These are phyloP conservation scores for Polychaeton citri DNA, from an alignment of 2,329 filamentous ascomycete species.

Conservation along the genomic window DNA sequence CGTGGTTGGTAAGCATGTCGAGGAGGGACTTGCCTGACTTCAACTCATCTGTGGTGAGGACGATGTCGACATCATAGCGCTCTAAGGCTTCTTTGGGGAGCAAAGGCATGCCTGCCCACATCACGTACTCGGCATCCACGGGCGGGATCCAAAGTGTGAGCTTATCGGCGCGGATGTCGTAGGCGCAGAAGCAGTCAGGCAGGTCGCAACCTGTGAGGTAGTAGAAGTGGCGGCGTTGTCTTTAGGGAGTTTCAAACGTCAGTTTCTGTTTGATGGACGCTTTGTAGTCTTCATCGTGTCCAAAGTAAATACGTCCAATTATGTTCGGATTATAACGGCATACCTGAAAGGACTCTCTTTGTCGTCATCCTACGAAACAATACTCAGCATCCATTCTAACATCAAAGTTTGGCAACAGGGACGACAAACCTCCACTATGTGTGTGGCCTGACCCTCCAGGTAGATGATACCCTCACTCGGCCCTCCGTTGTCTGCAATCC, in stretches of 20 bases:
- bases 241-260: constrained; percentile 3
- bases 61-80: constrained; percentile 44
- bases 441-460: constrained; percentile 70
- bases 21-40: constrained; percentile 54
- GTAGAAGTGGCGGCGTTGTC: constrained; percentile 61
- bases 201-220: constrained; percentile 81
- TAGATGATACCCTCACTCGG: constrained; percentile 64
- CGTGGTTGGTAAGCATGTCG: constrained; percentile 25
- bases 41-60: constrained; percentile 43
- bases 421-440: constrained; percentile 51
- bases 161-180: constrained; percentile 61
- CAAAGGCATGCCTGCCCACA: constrained; percentile 90
- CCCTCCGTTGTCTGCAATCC: constrained; percentile 54
- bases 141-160: constrained; percentile 87
- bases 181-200: constrained; percentile 69
- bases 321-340: not conserved
- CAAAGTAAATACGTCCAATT: too few species aligned
- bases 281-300: too few species aligned
- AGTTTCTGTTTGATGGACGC: too few species aligned
- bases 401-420: not conserved
- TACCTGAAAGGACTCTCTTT: constrained; percentile 69
- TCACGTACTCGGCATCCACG: constrained; percentile 73
- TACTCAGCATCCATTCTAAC: not conserved
- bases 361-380: constrained; percentile 55
- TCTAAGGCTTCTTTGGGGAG: constrained; percentile 59